Base-by-base conservation (phyloP, 192 early-diverging fungal species). In the Gigaspora rosea region DNA sequence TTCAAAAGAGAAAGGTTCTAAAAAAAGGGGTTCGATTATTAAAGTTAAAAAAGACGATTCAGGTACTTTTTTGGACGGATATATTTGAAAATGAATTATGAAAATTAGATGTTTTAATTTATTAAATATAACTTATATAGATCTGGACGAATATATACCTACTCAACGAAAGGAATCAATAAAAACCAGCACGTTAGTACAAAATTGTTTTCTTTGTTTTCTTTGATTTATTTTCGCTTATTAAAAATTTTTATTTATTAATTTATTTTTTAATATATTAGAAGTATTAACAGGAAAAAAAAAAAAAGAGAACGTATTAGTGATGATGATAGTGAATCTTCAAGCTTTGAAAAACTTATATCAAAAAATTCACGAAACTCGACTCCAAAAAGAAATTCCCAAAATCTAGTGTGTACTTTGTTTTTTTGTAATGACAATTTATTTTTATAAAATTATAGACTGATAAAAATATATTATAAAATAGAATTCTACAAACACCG, bases 261-360 rank as follows among this genome's bases (percentile, higher is more conserved):
- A 6, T 18, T 65, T 16, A 35, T 16, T 65, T 3, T 10, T 15
- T 12, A n/a, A 65, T 15, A 36, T 64, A 8, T 16, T 41, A 65
- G 63, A 4, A 16, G 63, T 36, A 36, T 33, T 4, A 27, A 65
- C 15, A 65, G 63, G 15, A 65, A 65, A 33, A 65, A 65, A 36
- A 32, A 36, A 65, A 65, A 32, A 16, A 65, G 33, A 65, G 16
- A 16, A 11, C 13, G 15, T 36, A 27, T 8, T 8, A 65, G 27
- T 15, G 69, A 71, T 22, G 69, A 71, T 52, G 69, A 71, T 12
- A 52, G 69, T 15, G 69, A 71, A 51, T 71, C 10, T 22, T 51
- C 69, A 52, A 49, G 51, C 32, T 52, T 52, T 49, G 69, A 71
- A 51, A 70, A 49, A 71, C 18, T 10, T 48, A 16, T 46, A 48